A percentile compares a stretch with the other conserved stretches of the same genome.
Conservation (phyloP, 345 rosid species). For the Chamaenerion angustifolium region DNA sequence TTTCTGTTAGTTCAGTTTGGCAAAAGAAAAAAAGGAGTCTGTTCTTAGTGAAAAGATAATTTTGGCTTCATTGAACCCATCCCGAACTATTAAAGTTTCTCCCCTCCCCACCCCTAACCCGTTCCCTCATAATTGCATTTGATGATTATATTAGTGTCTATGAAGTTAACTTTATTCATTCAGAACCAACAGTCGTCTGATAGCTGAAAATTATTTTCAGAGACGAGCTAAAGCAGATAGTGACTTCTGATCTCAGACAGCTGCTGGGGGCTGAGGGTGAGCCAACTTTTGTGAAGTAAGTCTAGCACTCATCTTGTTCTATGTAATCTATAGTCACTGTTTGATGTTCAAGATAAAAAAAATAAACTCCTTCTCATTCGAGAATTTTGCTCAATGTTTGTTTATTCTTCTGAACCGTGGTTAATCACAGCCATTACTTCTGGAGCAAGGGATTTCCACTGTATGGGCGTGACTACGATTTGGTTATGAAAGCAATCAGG, state of each 20-base stretch:
- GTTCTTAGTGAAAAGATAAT: too few relatives aligned
- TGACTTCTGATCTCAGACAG: slow-evolving; percentile 69
- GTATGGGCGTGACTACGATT: slow-evolving; percentile 54
- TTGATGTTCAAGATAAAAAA: background rate
- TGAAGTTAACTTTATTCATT: background rate
- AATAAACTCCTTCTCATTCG: background rate
- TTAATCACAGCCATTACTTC: slow-evolving; percentile 55
- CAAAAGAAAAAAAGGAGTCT: too few relatives aligned
- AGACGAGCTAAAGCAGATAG: slow-evolving; percentile 62
- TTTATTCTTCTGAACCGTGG: background rate
- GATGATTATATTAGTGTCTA: background rate
- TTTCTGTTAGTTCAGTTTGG: too few relatives aligned
- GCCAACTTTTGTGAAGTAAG: slow-evolving; percentile 70
- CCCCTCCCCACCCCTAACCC: background rate
- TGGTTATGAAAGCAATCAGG: slow-evolving; percentile 50
- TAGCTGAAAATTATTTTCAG: slow-evolving; percentile 13
- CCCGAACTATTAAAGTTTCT: too few relatives aligned
- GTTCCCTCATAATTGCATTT: background rate
- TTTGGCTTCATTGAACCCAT: too few relatives aligned
- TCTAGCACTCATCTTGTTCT: too few relatives aligned
- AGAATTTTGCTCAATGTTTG: background rate
- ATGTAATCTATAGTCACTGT: background rate
- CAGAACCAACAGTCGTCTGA: too few relatives aligned
- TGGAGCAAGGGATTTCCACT: slow-evolving; percentile 90
- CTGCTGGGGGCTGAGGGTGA: slow-evolving; percentile 86